Percentiles rank a stretch among this genome's conserved stretches.
These are phyloP conservation scores for Odontarrhena argentea DNA, from an alignment of 345 rosid species.

Conservation along the genomic window DNA sequence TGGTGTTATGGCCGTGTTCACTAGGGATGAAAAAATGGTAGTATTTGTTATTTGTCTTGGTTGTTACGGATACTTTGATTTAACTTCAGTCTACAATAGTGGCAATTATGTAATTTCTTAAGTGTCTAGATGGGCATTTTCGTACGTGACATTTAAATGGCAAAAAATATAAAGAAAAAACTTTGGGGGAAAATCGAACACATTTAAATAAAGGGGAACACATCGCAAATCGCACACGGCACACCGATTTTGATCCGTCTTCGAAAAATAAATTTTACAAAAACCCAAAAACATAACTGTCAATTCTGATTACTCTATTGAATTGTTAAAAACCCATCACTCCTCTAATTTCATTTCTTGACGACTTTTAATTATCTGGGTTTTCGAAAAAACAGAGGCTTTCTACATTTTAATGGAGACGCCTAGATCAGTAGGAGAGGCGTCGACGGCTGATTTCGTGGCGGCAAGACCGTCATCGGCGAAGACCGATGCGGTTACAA, in stretches of 20 bases:
- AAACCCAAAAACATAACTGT: constrained; percentile 19
- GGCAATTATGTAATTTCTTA: constrained; percentile 21
- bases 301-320: constrained; percentile 3
- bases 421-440: constrained; percentile 43
- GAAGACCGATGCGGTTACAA: constrained; percentile 49
- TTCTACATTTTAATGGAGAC: constrained; percentile 30
- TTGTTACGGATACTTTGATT: neutral
- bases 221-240: constrained; percentile 10
- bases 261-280: constrained; percentile 10
- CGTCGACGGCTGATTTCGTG: constrained; percentile 56
- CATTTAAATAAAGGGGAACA: constrained; percentile 16
- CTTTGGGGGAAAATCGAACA: constrained; percentile 10
- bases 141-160: neutral
- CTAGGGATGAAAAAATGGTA: neutral
- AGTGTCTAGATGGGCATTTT: neutral
- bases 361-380: neutral
- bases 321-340: constrained; percentile 11
- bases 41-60: neutral
- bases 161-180: constrained; percentile 4
- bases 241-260: constrained; percentile 31
- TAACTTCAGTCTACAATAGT: neutral
- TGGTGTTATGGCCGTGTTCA: too few species aligned
- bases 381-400: neutral
- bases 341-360: neutral
- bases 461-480: constrained; percentile 48